These are phyloP conservation scores for Bipolaris oryzae DNA, from an alignment of 2,329 filamentous ascomycete species.

Conservation along the genomic window DNA sequence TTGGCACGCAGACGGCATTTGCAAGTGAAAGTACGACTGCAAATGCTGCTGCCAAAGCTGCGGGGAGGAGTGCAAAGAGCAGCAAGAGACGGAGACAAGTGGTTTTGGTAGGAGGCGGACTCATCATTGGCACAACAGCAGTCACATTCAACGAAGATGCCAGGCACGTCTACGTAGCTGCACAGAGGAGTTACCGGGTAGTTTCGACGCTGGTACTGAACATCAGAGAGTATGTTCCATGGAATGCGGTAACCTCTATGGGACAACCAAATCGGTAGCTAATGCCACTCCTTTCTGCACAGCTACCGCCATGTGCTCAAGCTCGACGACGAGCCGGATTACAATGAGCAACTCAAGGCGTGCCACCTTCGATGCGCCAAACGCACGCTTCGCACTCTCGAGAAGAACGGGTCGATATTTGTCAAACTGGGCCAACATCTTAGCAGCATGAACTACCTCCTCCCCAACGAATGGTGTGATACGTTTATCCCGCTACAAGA, in stretches of 20 bases:
- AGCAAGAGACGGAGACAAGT: constrained; percentile 37
- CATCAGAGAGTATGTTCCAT: constrained; percentile 78
- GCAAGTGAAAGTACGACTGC: constrained; percentile 13
- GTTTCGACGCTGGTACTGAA: constrained; percentile 74
- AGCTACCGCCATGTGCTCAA: constrained; percentile 90
- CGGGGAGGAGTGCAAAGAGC: constrained; percentile 16
- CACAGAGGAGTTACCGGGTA: constrained; percentile 79
- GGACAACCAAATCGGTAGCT: constrained; percentile 13
- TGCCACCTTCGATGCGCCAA: constrained; percentile 94
- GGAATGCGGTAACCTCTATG: neutral
- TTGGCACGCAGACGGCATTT: constrained; percentile 13
- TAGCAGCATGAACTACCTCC: constrained; percentile 92
- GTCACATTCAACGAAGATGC: constrained; percentile 68
- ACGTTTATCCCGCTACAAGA: constrained; percentile 97
- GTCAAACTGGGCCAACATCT: constrained; percentile 97
- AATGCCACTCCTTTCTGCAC: constrained; percentile 15
- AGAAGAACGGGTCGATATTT: constrained; percentile 97
- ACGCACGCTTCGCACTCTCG: constrained; percentile 82
- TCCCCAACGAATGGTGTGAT: constrained; percentile 89
- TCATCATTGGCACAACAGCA: constrained; percentile 49
- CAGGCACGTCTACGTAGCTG: constrained; percentile 75
- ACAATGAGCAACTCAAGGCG: constrained; percentile 71
- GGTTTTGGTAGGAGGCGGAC: constrained; percentile 34
- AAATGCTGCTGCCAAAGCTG: constrained; percentile 11
- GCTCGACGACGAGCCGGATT: constrained; percentile 67